Base-by-base conservation (phyloP, 345 rosid genomes). In the Odontarrhena argentea region DNA sequence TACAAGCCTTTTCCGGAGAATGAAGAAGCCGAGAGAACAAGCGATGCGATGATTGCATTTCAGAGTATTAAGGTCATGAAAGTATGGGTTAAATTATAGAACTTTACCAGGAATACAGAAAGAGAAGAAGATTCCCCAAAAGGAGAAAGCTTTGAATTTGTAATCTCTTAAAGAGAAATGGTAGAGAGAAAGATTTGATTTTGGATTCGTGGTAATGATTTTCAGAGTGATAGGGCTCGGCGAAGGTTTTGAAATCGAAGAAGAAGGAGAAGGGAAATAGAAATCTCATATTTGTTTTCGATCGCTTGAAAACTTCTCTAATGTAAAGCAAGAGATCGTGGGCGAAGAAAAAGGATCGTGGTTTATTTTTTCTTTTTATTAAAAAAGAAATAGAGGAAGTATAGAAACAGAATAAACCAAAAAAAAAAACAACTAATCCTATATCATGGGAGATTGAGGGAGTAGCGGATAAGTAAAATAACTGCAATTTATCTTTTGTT, bases 21-120 rank as follows among this genome's bases (percentile, higher is more conserved):
- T 64, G 80, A 62, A 76, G 78, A 3, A 85, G 77, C 52, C 88
- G 88, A 70, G 83, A 79, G 60, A 89, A 54, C 26, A 84, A 51
- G 36, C 82, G 77, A 40, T 73, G 63, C 46, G 85, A 76, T 41
- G 80, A 55, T 72, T 76, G 86, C 91, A 86, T 84, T 69, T 69
- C 69, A 43, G 70, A 36, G 70, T 42, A 38, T 55, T 42, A 0
- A 63, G 45, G 50, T 14, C 76, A 72, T 72, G 60, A 40, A 64
- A 63, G 64, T 55, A 2, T 26, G 28, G 26, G 0, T 45, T 35
- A 41, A 30, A 47, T 14, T 6, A 50, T 28, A 1, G 52, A 14
- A 11, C 11, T 53, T 6, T 55, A 45, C 25, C 8, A 3, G 49
- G 11, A 4, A 26, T 57, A 38, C 5, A 1, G 12, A 45, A 28